These are phyloP conservation scores for Candolleomyces eurysporus DNA, from an alignment of 768 basidiomycete genomes.

Conservation along the genomic window DNA sequence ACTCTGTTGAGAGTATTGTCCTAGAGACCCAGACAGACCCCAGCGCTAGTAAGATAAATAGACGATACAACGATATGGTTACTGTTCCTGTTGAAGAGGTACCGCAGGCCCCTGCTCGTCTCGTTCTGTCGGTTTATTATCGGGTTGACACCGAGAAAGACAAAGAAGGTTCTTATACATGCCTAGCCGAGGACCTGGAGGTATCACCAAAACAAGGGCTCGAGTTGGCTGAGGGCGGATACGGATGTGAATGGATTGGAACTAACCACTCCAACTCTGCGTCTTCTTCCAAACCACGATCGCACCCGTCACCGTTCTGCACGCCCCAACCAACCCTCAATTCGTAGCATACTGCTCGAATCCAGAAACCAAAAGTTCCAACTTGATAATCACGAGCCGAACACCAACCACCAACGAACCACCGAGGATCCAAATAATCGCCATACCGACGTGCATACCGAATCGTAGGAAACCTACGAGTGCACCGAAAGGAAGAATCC, in stretches of 20 bases:
- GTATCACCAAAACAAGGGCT: not conserved
- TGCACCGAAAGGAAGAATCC: slow-evolving; percentile 46
- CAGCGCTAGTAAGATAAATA: not conserved
- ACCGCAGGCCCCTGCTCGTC: slow-evolving; percentile 61
- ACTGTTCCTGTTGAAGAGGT: slow-evolving; percentile 60
- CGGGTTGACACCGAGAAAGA: slow-evolving; percentile 55
- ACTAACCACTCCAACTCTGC: slow-evolving; percentile 50
- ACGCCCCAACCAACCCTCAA: slow-evolving; percentile 51
- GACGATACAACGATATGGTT: slow-evolving; percentile 56
- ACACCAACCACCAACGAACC: slow-evolving; percentile 59
- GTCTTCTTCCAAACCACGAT: slow-evolving; percentile 36
- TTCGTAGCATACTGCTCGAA: slow-evolving; percentile 36
- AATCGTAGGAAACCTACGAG: not conserved
- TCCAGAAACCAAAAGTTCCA: slow-evolving; percentile 45
- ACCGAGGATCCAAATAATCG: slow-evolving; percentile 46
- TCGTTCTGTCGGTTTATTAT: slow-evolving; percentile 56
- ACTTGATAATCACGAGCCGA: slow-evolving; percentile 49
- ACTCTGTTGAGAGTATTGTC: slow-evolving; percentile 47
- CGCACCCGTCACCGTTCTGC: slow-evolving; percentile 41
- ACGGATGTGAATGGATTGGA: no score
- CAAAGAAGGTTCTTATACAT: slow-evolving; percentile 61
- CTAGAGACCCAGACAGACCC: slow-evolving; percentile 28
- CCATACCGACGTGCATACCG: slow-evolving; percentile 30
- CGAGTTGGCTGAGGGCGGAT: no score
- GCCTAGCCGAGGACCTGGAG: slow-evolving; percentile 45